Conservation (phyloP, 2,329 filamentous ascomycete species). For the Fusarium anguioides region DNA sequence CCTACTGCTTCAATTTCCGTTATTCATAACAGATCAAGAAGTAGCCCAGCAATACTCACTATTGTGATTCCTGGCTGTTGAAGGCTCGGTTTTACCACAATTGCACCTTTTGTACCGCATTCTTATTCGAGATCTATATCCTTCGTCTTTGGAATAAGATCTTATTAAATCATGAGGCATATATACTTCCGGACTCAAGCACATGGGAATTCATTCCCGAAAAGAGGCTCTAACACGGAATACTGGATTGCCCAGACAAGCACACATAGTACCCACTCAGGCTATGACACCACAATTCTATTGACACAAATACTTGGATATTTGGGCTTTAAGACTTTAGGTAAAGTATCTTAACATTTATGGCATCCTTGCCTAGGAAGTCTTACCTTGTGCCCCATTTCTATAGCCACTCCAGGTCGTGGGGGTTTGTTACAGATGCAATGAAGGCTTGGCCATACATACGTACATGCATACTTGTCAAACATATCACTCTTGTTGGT, state of each 20-base stretch:
- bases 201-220: background rate
- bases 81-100: background rate
- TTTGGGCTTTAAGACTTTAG: too few relatives aligned
- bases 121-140: background rate
- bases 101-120: background rate
- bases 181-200: background rate
- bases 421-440: background rate
- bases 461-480: too few relatives aligned
- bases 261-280: too few relatives aligned
- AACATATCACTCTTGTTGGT: background rate
- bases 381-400: too few relatives aligned
- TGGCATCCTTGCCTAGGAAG: too few relatives aligned
- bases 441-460: background rate
- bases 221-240: background rate
- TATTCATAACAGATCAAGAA: slow-evolving; percentile 1
- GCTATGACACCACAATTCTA: too few relatives aligned
- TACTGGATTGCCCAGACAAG: too few relatives aligned
- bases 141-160: background rate
- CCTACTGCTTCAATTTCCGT: background rate
- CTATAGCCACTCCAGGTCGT: background rate
- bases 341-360: too few relatives aligned
- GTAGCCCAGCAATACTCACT: background rate
- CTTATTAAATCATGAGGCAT: background rate
- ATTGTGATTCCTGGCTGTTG: background rate
- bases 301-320: too few relatives aligned